Evolutionary conservation across 768 basidiomycete genomes (phyloP).

Genomic region (Leccinum subtestaceum): DNA sequence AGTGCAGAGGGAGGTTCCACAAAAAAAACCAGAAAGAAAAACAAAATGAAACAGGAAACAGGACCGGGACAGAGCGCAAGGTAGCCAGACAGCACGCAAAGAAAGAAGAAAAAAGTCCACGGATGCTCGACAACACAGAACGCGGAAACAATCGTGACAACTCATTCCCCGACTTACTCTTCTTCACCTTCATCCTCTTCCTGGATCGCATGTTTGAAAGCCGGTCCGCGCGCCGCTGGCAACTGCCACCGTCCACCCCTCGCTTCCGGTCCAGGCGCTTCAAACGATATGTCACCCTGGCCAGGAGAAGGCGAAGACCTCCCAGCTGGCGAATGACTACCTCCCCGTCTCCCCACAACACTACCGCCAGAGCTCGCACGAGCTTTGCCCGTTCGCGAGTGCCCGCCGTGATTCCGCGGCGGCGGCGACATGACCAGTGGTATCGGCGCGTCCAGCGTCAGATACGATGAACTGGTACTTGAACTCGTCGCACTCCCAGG

Average conservation of each 20-base stretch:
- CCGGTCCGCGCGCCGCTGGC: constrained; percentile 64
- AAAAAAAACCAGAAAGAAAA: constrained; percentile 3
- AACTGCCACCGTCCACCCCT: constrained; percentile 65
- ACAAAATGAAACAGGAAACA: not conserved
- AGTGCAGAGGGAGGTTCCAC: not conserved
- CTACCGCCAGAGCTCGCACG: constrained; percentile 24
- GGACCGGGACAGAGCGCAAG: constrained; percentile 6
- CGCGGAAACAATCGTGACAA: not conserved
- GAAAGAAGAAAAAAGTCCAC: not conserved
- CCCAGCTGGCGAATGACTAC: constrained; percentile 59
- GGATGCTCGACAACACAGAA: constrained; percentile 13
- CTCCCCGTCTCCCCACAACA: constrained; percentile 40
- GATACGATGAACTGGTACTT: constrained; percentile 24
- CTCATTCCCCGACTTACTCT: constrained; percentile 35
- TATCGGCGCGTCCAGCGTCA: constrained; percentile 37
- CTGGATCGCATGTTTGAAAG: constrained; percentile 70
- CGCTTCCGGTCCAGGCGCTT: constrained; percentile 40
- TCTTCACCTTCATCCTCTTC: constrained; percentile 88
- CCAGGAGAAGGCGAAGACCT: constrained; percentile 57
- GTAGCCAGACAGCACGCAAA: constrained; percentile 3
- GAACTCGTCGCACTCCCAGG: constrained; percentile 28
- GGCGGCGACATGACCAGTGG: constrained; percentile 47
- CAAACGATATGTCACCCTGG: constrained; percentile 42
- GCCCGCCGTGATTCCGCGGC: constrained; percentile 44
- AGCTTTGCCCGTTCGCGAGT: constrained; percentile 35